Percentiles rank a stretch among this genome's conserved stretches.
phyloP scores from a whole-genome alignment of 495 filamentous ascomycete species.

The Podospora anserina region DNA sequence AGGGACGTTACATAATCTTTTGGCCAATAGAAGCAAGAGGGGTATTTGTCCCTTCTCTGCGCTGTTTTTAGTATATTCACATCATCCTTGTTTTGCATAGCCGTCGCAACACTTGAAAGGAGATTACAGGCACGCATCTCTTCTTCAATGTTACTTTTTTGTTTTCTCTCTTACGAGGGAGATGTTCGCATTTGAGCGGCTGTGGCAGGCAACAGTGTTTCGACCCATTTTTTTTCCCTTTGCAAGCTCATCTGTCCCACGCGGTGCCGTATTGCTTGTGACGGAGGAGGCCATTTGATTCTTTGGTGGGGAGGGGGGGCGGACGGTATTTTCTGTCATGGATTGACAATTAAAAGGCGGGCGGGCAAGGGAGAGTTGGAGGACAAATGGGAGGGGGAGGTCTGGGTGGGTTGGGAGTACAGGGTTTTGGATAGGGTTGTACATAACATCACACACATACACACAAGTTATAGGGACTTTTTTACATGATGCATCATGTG shows the following conservation, averaged over 20 bases:
- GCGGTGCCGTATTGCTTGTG: background rate
- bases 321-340: background rate
- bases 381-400: background rate
- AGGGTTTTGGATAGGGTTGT: background rate
- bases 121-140: background rate
- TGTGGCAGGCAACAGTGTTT: background rate
- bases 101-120: background rate
- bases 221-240: background rate
- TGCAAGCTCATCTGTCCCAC: background rate
- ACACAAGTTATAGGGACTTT: background rate
- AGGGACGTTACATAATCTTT: background rate
- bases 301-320: background rate
- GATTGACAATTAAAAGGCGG: background rate
- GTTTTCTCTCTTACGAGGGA: background rate
- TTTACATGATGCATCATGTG: background rate
- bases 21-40: background rate
- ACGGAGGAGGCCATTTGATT: background rate
- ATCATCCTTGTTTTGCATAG: background rate
- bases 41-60: background rate
- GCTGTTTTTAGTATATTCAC: background rate
- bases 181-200: background rate
- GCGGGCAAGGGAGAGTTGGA: background rate
- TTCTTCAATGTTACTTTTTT: background rate
- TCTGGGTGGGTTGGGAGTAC: background rate
- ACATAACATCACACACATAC: background rate